Conservation (phyloP, 208 protist species). For the Trypanosoma brucei region DNA sequence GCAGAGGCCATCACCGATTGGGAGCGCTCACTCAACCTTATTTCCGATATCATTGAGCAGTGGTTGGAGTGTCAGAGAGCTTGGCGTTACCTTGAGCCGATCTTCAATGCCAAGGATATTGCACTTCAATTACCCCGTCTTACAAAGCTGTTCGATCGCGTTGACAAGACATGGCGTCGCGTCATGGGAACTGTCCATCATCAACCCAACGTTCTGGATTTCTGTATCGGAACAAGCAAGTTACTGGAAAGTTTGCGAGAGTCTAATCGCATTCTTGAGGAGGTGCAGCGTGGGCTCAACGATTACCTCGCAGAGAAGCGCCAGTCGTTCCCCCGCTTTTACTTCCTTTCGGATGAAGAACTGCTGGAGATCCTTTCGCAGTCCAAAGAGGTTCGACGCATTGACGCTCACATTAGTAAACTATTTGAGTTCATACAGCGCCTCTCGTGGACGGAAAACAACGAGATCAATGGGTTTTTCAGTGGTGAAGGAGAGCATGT, state of each 20-base stretch:
- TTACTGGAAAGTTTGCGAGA: conserved; percentile 93
- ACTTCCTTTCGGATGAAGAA: conserved; percentile 92
- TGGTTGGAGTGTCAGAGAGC: conserved; percentile 94
- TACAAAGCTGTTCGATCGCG: conserved; percentile 91
- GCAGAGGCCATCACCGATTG: conserved; percentile 92
- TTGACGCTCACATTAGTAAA: conserved; percentile 94
- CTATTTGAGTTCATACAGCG: conserved; percentile 93
- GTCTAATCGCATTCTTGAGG: conserved; percentile 92
- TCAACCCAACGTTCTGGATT: conserved; percentile 91
- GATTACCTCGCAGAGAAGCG: conserved; percentile 96
- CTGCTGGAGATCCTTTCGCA: conserved; percentile 95
- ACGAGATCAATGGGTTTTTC: conserved; percentile 89
- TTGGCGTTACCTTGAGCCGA: conserved; percentile 97
- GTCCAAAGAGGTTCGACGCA: conserved; percentile 92
- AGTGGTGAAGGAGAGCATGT: conserved; percentile 93
- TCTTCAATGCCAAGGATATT: conserved; percentile 96
- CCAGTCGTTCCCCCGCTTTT: conserved; percentile 92
- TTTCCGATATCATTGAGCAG: conserved; percentile 95
- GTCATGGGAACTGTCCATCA: conserved; percentile 82
- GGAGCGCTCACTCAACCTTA: conserved; percentile 91
- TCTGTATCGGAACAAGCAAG: conserved; percentile 92
- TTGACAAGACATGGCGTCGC: conserved; percentile 95
- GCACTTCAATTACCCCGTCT: conserved; percentile 92
- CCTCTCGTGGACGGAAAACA: conserved; percentile 74
- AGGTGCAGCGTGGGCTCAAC: conserved; percentile 96